Evolutionary conservation across 1,139 yeast species (phyloP), one percentile per base, ranked within the genome.

Genomic region (Geotrichum cucujoidarum): DNA sequence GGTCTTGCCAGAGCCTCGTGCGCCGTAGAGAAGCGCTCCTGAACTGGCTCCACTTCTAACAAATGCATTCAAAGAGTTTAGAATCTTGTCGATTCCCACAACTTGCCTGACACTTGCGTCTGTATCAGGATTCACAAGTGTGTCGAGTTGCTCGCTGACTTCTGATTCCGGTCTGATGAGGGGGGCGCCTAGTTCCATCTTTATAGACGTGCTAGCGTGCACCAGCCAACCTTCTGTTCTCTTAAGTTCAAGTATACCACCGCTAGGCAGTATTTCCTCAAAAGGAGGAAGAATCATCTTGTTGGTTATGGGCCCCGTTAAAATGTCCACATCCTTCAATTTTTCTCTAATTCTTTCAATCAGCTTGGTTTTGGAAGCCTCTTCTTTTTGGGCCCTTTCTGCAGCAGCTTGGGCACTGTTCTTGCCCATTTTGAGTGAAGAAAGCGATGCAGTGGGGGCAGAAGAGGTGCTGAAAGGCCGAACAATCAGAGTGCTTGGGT

Each of bases 1-100:
- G 0, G 92, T 69, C 62, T 90, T 90, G 1, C 97, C 97, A 54
- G 88, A 75, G 0, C 96, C 97, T 0, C 87, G 70, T 33, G 81
- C 70, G 0, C 97, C 97, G 57, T 80, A 75, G 0, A 90, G 61
- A 47, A 87, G 67, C 1, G 74, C 66, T 1, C 94, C 88, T 1
- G 73, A 71, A 38, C 69, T 70, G 40, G 81, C 74, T 5, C 53
- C 53, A 43, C 74, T 62, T 11, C 70, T 61, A 10, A 85, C 62
- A 0, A 76, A 64, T 11, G 71, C 72, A 0, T 70, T 60, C 14
- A 79, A 61, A n/a, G 71, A 71, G 0, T 63, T 63, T 5, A 81
- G 57, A 1, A 72, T 61, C 2, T 65, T 60, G 34, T 81, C 82
- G 41, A 82, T 70, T 0, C 92, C 95, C 36, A 84, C 77, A 0